These are phyloP conservation scores for Rubroboletus satanas DNA, from an alignment of 768 basidiomycete species.

Conservation along the genomic window DNA sequence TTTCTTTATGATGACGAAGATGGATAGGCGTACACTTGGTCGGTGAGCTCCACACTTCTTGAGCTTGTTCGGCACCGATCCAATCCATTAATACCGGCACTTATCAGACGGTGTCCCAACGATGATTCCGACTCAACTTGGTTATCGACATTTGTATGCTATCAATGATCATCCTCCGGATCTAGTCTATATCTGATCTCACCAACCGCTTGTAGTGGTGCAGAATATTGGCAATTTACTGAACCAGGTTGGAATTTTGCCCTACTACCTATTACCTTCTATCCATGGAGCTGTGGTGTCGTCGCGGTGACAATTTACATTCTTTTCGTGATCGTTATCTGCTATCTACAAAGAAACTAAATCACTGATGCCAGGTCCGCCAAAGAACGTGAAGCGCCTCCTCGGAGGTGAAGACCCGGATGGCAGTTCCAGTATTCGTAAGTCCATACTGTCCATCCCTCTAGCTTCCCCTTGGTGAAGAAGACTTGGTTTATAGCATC, in stretches of 20 bases:
- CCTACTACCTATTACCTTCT: not conserved
- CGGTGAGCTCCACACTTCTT: constrained; percentile 26
- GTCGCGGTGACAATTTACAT: not conserved
- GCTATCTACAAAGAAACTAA: constrained; percentile 2
- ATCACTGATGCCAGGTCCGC: constrained; percentile 17
- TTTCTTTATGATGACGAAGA: not conserved
- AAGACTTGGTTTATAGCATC: constrained; percentile 32
- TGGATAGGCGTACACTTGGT: constrained; percentile 41
- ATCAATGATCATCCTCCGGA: not conserved
- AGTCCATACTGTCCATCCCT: constrained; percentile 5
- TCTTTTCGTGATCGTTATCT: constrained; percentile 1
- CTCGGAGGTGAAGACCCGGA: constrained; percentile 43
- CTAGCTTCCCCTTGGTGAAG: not conserved
- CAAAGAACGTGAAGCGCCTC: constrained; percentile 40
- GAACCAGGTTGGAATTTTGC: constrained; percentile 34
- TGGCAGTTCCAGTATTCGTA: constrained; percentile 48
- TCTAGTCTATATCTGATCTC: constrained; percentile 13
- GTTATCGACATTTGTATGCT: constrained; percentile 45
- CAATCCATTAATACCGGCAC: not conserved
- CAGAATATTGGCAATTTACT: constrained; percentile 47
- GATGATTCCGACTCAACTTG: constrained; percentile 41
- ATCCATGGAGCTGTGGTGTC: too few relatives aligned
- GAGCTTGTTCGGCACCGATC: not conserved
- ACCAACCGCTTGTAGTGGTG: constrained; percentile 22
- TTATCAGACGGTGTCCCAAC: constrained; percentile 48